Evolutionary conservation across 225 moss, liverwort and hornwort genomes (phyloP), one percentile per base, ranked within the genome.

Genomic region (Takakia lepidozioides): DNA sequence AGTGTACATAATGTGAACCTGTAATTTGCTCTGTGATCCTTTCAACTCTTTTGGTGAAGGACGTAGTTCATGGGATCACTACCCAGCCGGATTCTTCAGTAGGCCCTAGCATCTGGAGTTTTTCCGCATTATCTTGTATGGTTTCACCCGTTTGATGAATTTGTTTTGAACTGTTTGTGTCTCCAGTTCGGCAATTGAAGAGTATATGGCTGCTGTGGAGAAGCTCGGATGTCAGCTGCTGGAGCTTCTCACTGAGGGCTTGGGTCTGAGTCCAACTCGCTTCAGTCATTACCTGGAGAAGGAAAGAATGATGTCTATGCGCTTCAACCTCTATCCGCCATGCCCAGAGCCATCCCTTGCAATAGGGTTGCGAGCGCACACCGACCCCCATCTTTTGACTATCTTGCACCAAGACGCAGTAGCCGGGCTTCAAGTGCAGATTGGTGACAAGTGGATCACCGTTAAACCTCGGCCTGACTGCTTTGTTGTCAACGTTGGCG

Each of bases 321-420:
- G 76, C 21, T 71, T 85, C 17, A 74, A 74, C 19, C 44, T 70
- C 40, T 81, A 85, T 56, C 85, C 74, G 19, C 67, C 85, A 8
- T 74, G 76, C 48, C 85, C 85, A 21, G 64, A 71, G 51, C 81
- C 85, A 1, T 51, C 64, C 28, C 72, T 78, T 10, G 76, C 76
- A 8, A 66, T 81, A 6, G 81, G 81, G 11, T 56, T 85, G 29
- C 68, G 74, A 10, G 71, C 81, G 0, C 81, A 85, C 61, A 77
- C 77, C 5, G 85, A 85, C 55, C 67, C 74, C 42, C 77, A 77
- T 40, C 65, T 78, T 42, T 54, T 85, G 17, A 85, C 85, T 45
- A 74, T 85, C 25, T 67, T 85, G 1, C 70, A 74, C 57, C 85
- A 85, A 44, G 81, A 81, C 60, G 63, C 68, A 13, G 64, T 81